Evolutionary conservation across 257 asterid species (phyloP), one percentile per base, ranked within the genome.

Genomic region (Salvia miltiorrhiza): DNA sequence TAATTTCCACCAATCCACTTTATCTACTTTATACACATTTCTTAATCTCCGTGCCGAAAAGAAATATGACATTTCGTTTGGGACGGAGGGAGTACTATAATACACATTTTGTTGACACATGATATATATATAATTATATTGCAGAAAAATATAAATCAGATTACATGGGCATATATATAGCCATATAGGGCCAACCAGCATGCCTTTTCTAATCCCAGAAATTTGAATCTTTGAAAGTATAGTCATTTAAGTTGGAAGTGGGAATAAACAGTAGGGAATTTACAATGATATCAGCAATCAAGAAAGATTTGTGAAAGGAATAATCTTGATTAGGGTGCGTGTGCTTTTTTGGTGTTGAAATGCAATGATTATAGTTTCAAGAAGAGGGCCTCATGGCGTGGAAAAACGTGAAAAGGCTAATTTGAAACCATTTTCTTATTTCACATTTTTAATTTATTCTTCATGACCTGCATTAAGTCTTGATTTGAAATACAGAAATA

Each of bases 301-400:
- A 75, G 78, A 70, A 78, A 75, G 78, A 70, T 70, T 71, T 69
- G 63, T 61, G 56, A 71, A 73, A 63, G n/a, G 79, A 80, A 70
- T 70, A 69, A 76, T 66, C 66, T 71, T 19, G 74, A 67, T 72
- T 60, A 59, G 69, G 65, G 76, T 78, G 77, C 33, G 69, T 48
- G 49, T 55, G 72, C 61, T 73, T 76, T 75, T 77, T 77, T 69
- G 67, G 56, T 48, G 71, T 77, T 70, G 66, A 63, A 65, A 63
- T 23, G 75, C 82, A 82, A 88, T 85, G 83, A 85, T 83, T 82
- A 79, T 75, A 12, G 52, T 21, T 65, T 68, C 83, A 78, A 73
- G 37, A 62, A 65, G 41, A 73, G 69, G 65, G 59, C 65, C 73
- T 60, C 16, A 35, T 76, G 73, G 72, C 78, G 39, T 81, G 84